phyloP scores from a whole-genome alignment of 495 filamentous ascomycete species.

The Neurospora cerealis region DNA sequence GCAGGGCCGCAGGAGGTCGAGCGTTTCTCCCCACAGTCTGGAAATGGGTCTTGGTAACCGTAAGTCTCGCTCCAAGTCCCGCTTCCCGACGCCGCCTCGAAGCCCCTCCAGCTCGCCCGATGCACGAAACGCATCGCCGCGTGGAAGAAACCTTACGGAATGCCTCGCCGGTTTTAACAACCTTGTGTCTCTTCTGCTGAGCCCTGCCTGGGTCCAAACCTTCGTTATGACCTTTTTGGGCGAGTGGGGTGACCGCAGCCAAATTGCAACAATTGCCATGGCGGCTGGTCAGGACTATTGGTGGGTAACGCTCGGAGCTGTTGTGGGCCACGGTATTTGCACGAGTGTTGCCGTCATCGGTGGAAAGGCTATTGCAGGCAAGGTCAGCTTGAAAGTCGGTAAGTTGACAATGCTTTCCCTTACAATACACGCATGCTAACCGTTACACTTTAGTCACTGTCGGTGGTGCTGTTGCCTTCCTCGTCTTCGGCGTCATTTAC shows the following conservation, averaged over 20 bases:
- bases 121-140: constrained; percentile 32
- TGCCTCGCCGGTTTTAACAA: constrained; percentile 61
- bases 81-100: constrained; percentile 48
- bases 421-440: constrained; percentile 8
- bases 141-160: constrained; percentile 25
- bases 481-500: constrained; percentile 87
- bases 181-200: constrained; percentile 75
- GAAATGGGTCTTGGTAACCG: constrained; percentile 51
- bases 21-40: constrained; percentile 51
- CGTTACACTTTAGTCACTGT: constrained; percentile 62
- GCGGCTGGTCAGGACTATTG: constrained; percentile 97
- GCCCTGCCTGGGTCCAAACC: constrained; percentile 96
- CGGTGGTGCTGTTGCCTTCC: constrained; percentile 85
- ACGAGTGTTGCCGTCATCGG: constrained; percentile 91
- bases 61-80: constrained; percentile 49
- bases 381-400: constrained; percentile 94
- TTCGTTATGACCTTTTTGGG: constrained; percentile 98
- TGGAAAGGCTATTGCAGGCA: constrained; percentile 82
- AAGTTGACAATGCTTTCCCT: constrained; percentile 34
- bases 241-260: constrained; percentile 95
- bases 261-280: constrained; percentile 99
- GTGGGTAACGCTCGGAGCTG: constrained; percentile 92
- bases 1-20: constrained; percentile 42
- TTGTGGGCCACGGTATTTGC: constrained; percentile 79
- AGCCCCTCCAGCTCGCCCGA: constrained; percentile 50